Evolutionary conservation across 2,329 filamentous ascomycete genomes (phyloP), one percentile per base, ranked within the genome.

Genomic region (Knufia fluminis): DNA sequence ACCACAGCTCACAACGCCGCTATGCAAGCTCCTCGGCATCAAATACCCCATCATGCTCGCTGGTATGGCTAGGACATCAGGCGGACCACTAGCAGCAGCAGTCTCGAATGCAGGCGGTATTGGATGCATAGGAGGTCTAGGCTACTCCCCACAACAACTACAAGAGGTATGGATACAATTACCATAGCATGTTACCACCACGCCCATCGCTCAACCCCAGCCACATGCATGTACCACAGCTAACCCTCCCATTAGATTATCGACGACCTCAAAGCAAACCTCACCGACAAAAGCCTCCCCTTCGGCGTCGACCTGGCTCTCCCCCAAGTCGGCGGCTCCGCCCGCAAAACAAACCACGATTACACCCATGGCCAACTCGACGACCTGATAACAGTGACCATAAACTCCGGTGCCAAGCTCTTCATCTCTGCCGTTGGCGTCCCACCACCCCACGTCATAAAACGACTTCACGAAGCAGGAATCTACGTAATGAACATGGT

Each of bases 401-500:
- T 96, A 59, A 80, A 83, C 59, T 85, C 86, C 57, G 85, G 86
- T n/a, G 87, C 91, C 6, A 80, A 75, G 62, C 70, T 96, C 43
- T 96, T 97, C 63, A 88, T 96, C 36, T 82, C 76, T 46, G 91
- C 91, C 1, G 89, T 96, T 0, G 91, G 91, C 7, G 84, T 96
- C 19, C 91, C 91, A 14, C 87, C 90, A 0, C 71, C 72, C 40
- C 67, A 72, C 50, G 79, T 90, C 3, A 84, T 96, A 50, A 80
- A 86, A 58, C 71, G 80, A 40, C 73, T 97, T 39, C 91, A 97
- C 62, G 74, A 76, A 7, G 83, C 85, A 0, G 86, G 85, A 0
- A 85, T 97, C 35, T 64, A 94, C 52, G 76, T 96, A 31, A 96
- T 96, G 89, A 96, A 96, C 66, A 96, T 96, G 90, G 89, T 96